Evolutionary conservation across 768 basidiomycete species (phyloP), one percentile per base, ranked within the genome.

Genomic region (Chalciporus piperatus): DNA sequence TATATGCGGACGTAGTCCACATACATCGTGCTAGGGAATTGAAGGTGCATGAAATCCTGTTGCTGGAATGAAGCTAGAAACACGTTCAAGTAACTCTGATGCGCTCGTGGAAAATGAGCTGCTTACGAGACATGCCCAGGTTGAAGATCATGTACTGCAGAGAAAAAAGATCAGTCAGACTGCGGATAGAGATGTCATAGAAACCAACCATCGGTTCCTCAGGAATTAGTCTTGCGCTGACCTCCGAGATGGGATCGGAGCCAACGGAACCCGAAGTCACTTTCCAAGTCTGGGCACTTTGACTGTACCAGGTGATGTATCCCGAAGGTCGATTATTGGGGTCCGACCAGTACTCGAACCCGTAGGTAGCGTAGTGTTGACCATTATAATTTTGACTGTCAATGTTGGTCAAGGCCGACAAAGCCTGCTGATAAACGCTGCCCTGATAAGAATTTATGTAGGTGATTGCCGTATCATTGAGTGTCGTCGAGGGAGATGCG

Each of bases 1-100:
- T 92, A 92, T 46, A 95, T 78, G 33, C 92, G 84, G 20, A 99
- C 80, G 59, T 97, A 98, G 68, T 98, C 96, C 56, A 98, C 71
- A 53, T 80, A 81, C 89, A 96, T 89, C 52, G 78, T 72, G 7
- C 79, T 75, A 0, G 95, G 96, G 76, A 93, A 96, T 42, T 67
- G 61, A 47, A 98, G 72, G 61, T 91, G 73, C 57, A 73, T 74
- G 61, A 76, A 92, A 68, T 94, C 85, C 50, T 82, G 81, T 44
- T 67, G 58, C 62, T 93, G 89, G 76, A 95, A 93, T 37, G 76
- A 75, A 3, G 83, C 76, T 78, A 50, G 17, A 23, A 25, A n/a
- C 17, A n/a, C 35, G 33, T 14, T 12, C 59, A 17, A 63, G 25
- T 11, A 48, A 54, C 9, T n/a, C n/a, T 35, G n/a, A 23, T 27